A percentile compares a stretch with the other conserved stretches of the same genome.
phyloP scores from a whole-genome alignment of 1,284 basidiomycete species.

The Volvariella volvacea region DNA sequence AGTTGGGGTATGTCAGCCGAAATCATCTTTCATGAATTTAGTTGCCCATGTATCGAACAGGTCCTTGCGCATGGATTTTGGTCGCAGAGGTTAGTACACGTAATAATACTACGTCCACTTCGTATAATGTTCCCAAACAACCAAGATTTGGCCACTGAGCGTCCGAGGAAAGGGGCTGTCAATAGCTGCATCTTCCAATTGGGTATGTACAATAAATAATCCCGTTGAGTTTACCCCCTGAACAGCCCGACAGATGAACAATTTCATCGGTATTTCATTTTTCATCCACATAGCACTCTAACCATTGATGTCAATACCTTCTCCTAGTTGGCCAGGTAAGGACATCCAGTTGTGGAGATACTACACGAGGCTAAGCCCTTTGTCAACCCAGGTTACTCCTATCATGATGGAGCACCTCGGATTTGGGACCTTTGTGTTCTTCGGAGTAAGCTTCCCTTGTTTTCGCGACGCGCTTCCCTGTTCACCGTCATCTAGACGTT shows the following conservation, averaged over 20 bases:
- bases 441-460: slow-evolving; percentile 38
- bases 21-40: too few species aligned
- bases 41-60: slow-evolving; percentile 13
- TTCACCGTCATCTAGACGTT: slow-evolving; percentile 34
- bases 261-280: slow-evolving; percentile 53
- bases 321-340: slow-evolving; percentile 22
- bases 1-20: slow-evolving; percentile 43
- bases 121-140: background rate
- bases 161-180: slow-evolving; percentile 65
- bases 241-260: slow-evolving; percentile 53
- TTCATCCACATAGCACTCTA: background rate
- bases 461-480: background rate
- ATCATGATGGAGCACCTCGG: slow-evolving; percentile 51
- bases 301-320: too few species aligned
- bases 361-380: slow-evolving; percentile 12
- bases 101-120: background rate
- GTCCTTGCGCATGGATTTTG: slow-evolving; percentile 61
- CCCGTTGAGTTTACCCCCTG: slow-evolving; percentile 3
- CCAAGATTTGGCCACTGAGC: slow-evolving; percentile 56
- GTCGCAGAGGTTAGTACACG: slow-evolving; percentile 40
- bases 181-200: slow-evolving; percentile 65
- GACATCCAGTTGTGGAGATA: too few species aligned
- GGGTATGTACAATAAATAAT: slow-evolving; percentile 32
- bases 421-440: slow-evolving; percentile 67
- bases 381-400: slow-evolving; percentile 46